Percentiles rank a stretch among this genome's conserved stretches.
phyloP scores from a whole-genome alignment of 129 eudicot genomes.

The Arctium minus region DNA sequence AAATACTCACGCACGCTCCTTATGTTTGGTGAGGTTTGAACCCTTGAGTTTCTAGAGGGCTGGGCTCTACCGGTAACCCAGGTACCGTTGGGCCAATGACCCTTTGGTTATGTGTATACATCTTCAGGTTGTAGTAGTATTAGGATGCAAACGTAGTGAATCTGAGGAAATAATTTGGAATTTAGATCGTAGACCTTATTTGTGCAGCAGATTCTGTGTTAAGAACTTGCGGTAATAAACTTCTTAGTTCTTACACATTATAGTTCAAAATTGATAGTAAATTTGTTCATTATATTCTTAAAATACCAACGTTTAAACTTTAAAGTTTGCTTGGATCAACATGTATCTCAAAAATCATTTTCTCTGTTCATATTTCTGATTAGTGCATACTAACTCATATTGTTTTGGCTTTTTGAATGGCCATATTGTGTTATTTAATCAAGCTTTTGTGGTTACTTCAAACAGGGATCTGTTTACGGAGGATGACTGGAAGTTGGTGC shows the following conservation, averaged over 20 bases:
- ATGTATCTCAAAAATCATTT: conserved; percentile 7
- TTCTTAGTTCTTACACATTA: not conserved
- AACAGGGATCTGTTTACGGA: conserved; percentile 81
- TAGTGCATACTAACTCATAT: not conserved
- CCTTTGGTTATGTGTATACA: not conserved
- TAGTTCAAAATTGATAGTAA: not conserved
- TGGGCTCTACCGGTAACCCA: not conserved
- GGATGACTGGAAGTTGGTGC: conserved; percentile 96
- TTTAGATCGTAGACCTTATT: not conserved
- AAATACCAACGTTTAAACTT: not conserved
- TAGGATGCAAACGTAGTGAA: not conserved
- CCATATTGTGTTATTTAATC: not conserved
- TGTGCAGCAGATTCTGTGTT: not conserved
- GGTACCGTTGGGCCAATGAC: not conserved
- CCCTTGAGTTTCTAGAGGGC: not conserved
- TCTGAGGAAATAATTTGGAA: conserved; percentile 2
- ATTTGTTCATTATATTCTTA: not conserved
- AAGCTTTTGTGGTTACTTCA: not conserved
- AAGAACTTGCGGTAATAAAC: not conserved
- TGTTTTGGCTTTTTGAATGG: conserved; percentile 10
- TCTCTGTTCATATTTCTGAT: not conserved
- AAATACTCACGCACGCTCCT: not conserved
- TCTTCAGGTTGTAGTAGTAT: not conserved
- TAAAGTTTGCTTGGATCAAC: not conserved
- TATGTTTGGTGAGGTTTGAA: not conserved